Evolutionary conservation across 2,329 filamentous ascomycete genomes (phyloP).

Genomic region (Trichophyton simii): DNA sequence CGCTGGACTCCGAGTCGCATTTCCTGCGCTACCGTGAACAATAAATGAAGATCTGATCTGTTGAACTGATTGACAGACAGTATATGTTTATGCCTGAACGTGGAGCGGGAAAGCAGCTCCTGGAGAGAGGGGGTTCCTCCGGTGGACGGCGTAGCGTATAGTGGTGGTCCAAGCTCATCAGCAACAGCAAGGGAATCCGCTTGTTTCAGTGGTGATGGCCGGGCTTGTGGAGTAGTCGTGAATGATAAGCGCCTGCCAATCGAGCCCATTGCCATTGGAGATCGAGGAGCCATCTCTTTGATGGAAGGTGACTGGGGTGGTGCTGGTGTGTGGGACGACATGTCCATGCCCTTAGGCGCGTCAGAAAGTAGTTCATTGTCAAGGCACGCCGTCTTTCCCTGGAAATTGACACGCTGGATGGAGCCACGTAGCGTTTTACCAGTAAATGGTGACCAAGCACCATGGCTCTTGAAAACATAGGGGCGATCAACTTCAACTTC

Average conservation of each 20-base stretch:
- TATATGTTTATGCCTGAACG: slow-evolving; percentile 82
- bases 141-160: slow-evolving; percentile 41
- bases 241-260: slow-evolving; percentile 28
- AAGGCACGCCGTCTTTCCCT: slow-evolving; percentile 60
- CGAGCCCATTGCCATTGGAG: slow-evolving; percentile 26
- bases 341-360: slow-evolving; percentile 54
- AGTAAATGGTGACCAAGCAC: slow-evolving; percentile 57
- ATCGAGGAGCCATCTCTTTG: slow-evolving; percentile 37
- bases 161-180: slow-evolving; percentile 29
- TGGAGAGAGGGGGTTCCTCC: slow-evolving; percentile 44
- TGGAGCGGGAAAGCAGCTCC: slow-evolving; percentile 62
- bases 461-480: slow-evolving; percentile 44
- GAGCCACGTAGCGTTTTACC: slow-evolving; percentile 56
- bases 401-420: slow-evolving; percentile 64
- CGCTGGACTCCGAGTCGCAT: slow-evolving; percentile 93
- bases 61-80: slow-evolving; percentile 85
- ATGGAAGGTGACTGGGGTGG: slow-evolving; percentile 26
- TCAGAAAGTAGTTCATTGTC: slow-evolving; percentile 53
- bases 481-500: slow-evolving; percentile 66
- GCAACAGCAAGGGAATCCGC: slow-evolving; percentile 16
- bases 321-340: slow-evolving; percentile 51
- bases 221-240: slow-evolving; percentile 25
- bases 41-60: slow-evolving; percentile 73
- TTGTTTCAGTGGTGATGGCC: slow-evolving; percentile 20
- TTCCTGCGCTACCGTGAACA: slow-evolving; percentile 95